Conservation (phyloP, 306 rosid genomes). For the Amphicarpaea edgeworthii region DNA sequence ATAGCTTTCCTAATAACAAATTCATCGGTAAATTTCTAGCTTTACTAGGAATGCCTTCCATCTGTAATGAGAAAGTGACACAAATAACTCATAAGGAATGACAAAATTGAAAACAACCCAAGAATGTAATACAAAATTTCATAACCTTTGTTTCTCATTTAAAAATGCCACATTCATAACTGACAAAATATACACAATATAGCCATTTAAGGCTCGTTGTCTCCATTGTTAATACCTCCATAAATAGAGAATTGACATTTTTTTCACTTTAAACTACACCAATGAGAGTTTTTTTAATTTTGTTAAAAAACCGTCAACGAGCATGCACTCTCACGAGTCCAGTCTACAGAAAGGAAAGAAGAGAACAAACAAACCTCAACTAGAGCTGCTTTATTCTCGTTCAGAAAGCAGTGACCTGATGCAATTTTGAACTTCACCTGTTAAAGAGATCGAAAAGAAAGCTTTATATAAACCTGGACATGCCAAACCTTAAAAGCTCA, state of each 20-base stretch:
- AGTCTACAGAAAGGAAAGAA: constrained; percentile 11
- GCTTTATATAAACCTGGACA: constrained; percentile 28
- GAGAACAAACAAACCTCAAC: constrained; percentile 78
- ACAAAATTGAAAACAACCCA: constrained; percentile 34
- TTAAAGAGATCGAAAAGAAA: constrained; percentile 40
- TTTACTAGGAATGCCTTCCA: constrained; percentile 93
- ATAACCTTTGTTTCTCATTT: background rate
- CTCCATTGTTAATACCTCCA: constrained; percentile 23
- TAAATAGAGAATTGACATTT: constrained; percentile 18
- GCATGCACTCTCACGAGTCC: background rate
- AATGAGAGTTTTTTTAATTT: background rate
- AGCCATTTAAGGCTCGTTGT: constrained; percentile 33
- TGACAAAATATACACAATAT: constrained; percentile 31
- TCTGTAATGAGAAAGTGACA: constrained; percentile 62
- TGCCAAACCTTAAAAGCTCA: constrained; percentile 20
- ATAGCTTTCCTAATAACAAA: constrained; percentile 89
- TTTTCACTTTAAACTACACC: constrained; percentile 24
- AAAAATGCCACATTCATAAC: constrained; percentile 19
- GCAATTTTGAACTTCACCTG: constrained; percentile 98
- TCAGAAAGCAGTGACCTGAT: constrained; percentile 74
- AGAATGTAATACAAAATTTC: background rate
- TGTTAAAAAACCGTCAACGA: background rate
- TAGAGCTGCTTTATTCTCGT: constrained; percentile 85
- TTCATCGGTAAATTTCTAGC: constrained; percentile 87
- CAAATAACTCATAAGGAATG: constrained; percentile 33